Base-by-base conservation (phyloP, 345 rosid genomes). In the Dipteronia sinensis region DNA sequence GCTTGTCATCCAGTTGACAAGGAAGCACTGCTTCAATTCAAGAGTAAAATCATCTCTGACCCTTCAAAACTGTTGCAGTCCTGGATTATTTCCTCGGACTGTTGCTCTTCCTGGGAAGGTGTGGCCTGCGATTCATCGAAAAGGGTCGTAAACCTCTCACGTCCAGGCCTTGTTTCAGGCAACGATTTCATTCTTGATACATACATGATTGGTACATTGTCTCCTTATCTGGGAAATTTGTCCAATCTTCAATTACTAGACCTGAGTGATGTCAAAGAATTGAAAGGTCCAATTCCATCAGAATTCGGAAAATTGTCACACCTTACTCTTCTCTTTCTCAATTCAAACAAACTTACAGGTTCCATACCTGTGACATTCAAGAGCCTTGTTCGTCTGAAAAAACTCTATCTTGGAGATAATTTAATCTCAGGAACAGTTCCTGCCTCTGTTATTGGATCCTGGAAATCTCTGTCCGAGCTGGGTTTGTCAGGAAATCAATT, bases 71-170 rank as follows among this genome's bases (percentile, higher is more conserved):
- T 87, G 27, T 59, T 89, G 70, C 71, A 12, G 16, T 89, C 91
- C 13, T 87, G 92, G 92, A 73, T 23, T 49, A 10, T 31, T 67
- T 85, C 88, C 44, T 71, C 91, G 0, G 85, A 87, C 76, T 90
- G 94, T 85, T 87, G 92, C 88, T 44, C 69, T 6, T 10, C 88
- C 7, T 87, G 94, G 92, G 84, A 83, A 2, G 94, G 92, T 10
- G 78, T 90, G 7, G 46, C 79, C 0, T 90, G 94, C 42, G 86
- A 82, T 65, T 73, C 67, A 74, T 80, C 75, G 1, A 85, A 89
- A 22, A 72, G 92, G 15, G 90, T 89, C 1, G 84, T 89, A 69
- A 86, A 86, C 67, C 64, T 90, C 59, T 76, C 89, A 3, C 83
- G 86, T 23, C 73, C 89, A 0, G 92, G 90, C 44, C 80, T 83